phyloP scores from a whole-genome alignment of 768 basidiomycete species.

The Calvatia gigantea region DNA sequence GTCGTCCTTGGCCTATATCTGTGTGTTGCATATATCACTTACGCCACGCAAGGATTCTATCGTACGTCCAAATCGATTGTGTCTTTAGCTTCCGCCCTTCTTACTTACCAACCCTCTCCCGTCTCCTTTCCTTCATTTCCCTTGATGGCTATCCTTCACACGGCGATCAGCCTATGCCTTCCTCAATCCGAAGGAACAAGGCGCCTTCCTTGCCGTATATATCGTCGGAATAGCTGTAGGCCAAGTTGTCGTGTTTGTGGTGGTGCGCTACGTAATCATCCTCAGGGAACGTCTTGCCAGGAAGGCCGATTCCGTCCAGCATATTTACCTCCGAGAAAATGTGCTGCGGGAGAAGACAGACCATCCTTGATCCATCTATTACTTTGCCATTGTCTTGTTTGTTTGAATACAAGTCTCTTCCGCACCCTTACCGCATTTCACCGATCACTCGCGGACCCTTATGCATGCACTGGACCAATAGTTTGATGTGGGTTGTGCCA shows the following conservation, averaged over 20 bases:
- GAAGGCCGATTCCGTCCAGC: not conserved
- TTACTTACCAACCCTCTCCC: too few relatives aligned
- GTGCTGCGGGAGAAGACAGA: not conserved
- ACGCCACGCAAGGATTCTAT: conserved; percentile 60
- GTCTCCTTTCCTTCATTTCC: not conserved
- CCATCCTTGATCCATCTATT: not conserved
- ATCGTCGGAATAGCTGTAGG: conserved; percentile 57
- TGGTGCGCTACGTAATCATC: conserved; percentile 39
- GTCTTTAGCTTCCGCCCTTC: too few relatives aligned
- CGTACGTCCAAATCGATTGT: conserved; percentile 40
- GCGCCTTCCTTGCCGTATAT: conserved; percentile 51
- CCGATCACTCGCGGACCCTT: too few relatives aligned
- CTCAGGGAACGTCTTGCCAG: conserved; percentile 28
- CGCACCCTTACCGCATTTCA: too few relatives aligned
- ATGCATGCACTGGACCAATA: too few relatives aligned
- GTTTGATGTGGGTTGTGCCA: too few relatives aligned
- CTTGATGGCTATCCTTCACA: not conserved
- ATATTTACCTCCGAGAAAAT: not conserved
- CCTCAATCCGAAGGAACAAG: conserved; percentile 48
- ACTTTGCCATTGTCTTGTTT: too few relatives aligned
- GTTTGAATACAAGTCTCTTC: too few relatives aligned
- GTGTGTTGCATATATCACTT: conserved; percentile 66
- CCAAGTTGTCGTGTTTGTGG: conserved; percentile 46
- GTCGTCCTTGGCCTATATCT: conserved; percentile 54
- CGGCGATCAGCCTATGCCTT: conserved; percentile 55